These are phyloP conservation scores for Fonsecaea erecta DNA, from an alignment of 2,329 filamentous ascomycete species.

Conservation along the genomic window DNA sequence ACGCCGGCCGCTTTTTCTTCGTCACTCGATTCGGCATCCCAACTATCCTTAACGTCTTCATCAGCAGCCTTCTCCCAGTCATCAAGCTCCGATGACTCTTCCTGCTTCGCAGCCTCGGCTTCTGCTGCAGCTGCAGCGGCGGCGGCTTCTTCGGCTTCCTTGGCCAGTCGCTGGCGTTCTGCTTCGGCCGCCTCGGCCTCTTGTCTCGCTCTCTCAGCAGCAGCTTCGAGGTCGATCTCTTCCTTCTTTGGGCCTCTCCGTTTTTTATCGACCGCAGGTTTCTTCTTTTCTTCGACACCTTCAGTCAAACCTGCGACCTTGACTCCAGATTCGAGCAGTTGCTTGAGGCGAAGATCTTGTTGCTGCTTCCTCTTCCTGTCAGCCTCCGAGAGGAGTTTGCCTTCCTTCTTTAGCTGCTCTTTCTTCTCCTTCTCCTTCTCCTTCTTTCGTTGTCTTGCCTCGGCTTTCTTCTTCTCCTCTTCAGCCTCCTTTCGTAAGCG, in stretches of 20 bases:
- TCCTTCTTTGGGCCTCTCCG: constrained; percentile 67
- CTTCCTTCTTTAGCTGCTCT: constrained; percentile 55
- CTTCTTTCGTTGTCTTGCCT: constrained; percentile 53
- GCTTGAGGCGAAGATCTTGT: constrained; percentile 55
- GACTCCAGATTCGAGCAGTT: constrained; percentile 54
- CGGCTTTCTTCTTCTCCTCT: constrained; percentile 53
- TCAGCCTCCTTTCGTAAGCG: constrained; percentile 46
- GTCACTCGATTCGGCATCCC: constrained; percentile 84
- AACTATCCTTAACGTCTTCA: constrained; percentile 86
- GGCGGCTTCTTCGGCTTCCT: constrained; percentile 77
- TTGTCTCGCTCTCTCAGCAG: constrained; percentile 52
- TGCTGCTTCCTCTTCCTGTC: constrained; percentile 54
- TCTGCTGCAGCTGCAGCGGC: constrained; percentile 69
- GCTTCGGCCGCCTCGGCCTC: constrained; percentile 58
- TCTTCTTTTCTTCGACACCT: constrained; percentile 72
- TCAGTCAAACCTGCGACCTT: constrained; percentile 52
- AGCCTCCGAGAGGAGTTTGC: constrained; percentile 55
- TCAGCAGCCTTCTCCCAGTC: constrained; percentile 86
- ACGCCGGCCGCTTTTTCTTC: constrained; percentile 50
- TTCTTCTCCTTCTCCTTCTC: constrained; percentile 58
- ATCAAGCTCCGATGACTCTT: constrained; percentile 62
- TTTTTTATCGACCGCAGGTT: constrained; percentile 73
- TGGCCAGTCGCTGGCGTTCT: constrained; percentile 60
- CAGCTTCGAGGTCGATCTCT: constrained; percentile 59
- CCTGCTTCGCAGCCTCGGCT: constrained; percentile 62